These are phyloP conservation scores for Pseudocercospora fijiensis DNA, from an alignment of 2,329 filamentous ascomycete species.

Conservation along the genomic window DNA sequence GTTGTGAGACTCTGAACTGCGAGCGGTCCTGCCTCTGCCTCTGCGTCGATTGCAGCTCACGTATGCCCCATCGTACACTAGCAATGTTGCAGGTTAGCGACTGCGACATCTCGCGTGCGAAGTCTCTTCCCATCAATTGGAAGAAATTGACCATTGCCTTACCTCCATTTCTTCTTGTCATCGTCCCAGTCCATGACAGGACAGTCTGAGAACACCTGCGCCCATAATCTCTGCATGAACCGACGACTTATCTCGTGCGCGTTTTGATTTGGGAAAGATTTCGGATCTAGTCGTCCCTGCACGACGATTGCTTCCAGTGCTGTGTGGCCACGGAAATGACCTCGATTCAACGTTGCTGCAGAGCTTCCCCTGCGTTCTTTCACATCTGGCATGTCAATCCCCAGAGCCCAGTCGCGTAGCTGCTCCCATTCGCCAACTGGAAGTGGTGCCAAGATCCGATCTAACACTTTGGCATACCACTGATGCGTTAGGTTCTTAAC, in stretches of 20 bases:
- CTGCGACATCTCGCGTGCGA: background rate
- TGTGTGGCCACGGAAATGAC: slow-evolving; percentile 17
- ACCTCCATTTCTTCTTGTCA: slow-evolving; percentile 33
- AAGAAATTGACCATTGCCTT: background rate
- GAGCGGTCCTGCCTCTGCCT: background rate
- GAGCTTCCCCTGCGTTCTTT: slow-evolving; percentile 14
- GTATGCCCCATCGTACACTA: slow-evolving; percentile 1
- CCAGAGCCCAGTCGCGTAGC: slow-evolving; percentile 41
- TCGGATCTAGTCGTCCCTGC: slow-evolving; percentile 14
- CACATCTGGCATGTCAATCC: slow-evolving; percentile 24
- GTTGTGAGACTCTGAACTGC: background rate
- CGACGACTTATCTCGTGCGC: slow-evolving; percentile 43
- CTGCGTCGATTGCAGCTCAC: background rate
- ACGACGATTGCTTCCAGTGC: slow-evolving; percentile 27
- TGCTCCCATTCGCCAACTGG: slow-evolving; percentile 46
- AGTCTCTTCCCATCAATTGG: background rate
- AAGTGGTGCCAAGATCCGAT: slow-evolving; percentile 47
- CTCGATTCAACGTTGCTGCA: background rate
- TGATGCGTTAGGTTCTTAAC: slow-evolving; percentile 45
- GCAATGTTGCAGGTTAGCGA: background rate
- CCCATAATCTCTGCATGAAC: slow-evolving; percentile 50
- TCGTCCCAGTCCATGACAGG: slow-evolving; percentile 45
- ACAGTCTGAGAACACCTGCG: slow-evolving; percentile 43
- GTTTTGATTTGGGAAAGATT: slow-evolving; percentile 23
- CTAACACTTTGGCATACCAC: slow-evolving; percentile 48